Conservation (phyloP, 169 alveolate genomes). For the Eimeria sp. region DNA sequence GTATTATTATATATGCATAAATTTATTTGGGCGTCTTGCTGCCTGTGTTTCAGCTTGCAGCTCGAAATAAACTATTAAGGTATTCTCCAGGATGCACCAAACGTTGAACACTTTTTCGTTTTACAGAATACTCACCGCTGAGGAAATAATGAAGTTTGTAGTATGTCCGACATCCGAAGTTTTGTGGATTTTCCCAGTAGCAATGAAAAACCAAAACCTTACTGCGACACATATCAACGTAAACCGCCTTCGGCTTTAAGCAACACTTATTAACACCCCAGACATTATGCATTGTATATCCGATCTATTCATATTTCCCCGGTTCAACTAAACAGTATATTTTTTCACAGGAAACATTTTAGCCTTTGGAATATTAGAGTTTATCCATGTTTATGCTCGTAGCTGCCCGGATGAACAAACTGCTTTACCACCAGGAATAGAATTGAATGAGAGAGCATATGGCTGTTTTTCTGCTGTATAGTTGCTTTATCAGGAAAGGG, state of each 20-base stretch:
- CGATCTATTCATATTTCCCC: background rate
- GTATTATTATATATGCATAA: too few species aligned
- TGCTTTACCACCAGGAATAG: background rate
- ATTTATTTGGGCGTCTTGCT: too few species aligned
- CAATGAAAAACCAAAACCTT: slow-evolving; percentile 91
- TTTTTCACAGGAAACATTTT: background rate
- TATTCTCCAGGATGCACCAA: background rate
- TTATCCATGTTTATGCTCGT: too few species aligned
- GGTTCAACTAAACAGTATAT: too few species aligned
- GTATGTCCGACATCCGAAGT: slow-evolving; percentile 79
- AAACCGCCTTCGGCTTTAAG: background rate
- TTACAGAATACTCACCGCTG: slow-evolving; percentile 29
- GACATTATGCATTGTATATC: too few species aligned
- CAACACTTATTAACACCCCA: too few species aligned
- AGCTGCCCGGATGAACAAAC: background rate
- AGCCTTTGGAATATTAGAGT: too few species aligned
- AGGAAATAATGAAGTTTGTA: slow-evolving; percentile 79
- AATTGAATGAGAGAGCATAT: too few species aligned
- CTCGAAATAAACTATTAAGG: too few species aligned
- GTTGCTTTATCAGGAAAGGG: background rate
- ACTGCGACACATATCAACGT: slow-evolving; percentile 22
- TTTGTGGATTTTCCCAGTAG: slow-evolving; percentile 86
- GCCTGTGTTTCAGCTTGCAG: too few species aligned
- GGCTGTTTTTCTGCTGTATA: too few species aligned
- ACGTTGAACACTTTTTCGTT: background rate